Evolutionary conservation across 345 rosid genomes (phyloP), one percentile per base, ranked within the genome.

Genomic region (Bruguiera gymnorhiza): DNA sequence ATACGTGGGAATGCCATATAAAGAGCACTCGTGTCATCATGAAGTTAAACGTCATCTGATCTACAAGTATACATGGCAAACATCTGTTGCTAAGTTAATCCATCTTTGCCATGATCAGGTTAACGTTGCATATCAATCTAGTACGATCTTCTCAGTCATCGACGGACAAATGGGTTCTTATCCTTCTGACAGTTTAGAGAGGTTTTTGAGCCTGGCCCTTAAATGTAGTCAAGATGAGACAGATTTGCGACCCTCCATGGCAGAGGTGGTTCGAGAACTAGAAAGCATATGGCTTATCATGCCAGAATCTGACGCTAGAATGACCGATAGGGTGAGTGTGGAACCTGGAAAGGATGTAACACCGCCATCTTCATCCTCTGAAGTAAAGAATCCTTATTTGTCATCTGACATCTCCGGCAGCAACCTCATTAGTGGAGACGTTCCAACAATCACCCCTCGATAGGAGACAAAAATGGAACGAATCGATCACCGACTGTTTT

Each of bases 81-180:
- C 18, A 3, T 43, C 50, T 43, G 50, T 11, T 43, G 50, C 50
- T 43, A 13, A 43, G 15, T 43, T 43, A 13, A 43, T 13, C 50
- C 5, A 43, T 43, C 5, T 43, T 43, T 43, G 4, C 50, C 18
- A 43, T 27, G 21, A 67, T 66, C 86, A 95, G 99, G 86, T 89
- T 34, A 92, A 88, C 48, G 23, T 68, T 21, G 91, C 97, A 0
- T 81, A 88, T 73, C 86, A 88, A 65, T 84, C 97, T 5, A 90
- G 97, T 39, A 81, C 77, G 84, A 83, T 89, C 70, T 79, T 85
- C 86, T 92, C 99, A 4, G 75, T 80, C 1, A 85, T 95, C 6
- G 99, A 95, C 73, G 85, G 75, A n/a, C 76, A 79, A 67, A 92
- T 95, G 99, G 93, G 92, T n/a, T 86, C 96, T 19, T 91, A 87